Evolutionary conservation across 208 protist genomes (phyloP).

Genomic region (Leishmania tropica): DNA sequence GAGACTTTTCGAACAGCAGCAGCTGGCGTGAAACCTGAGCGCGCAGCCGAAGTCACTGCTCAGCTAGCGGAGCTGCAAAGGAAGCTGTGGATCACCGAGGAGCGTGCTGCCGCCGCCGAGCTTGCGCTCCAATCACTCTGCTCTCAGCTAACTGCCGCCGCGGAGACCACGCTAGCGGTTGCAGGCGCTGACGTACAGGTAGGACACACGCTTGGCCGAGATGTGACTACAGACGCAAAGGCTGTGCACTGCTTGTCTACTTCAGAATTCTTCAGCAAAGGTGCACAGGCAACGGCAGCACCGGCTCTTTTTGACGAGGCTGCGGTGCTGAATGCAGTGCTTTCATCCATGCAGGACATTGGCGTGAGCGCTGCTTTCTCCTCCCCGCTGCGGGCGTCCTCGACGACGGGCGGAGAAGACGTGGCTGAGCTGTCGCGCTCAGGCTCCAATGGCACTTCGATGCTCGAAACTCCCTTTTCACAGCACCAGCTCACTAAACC

Average conservation of each 20-base stretch:
- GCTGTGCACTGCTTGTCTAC: not conserved
- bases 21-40: not conserved
- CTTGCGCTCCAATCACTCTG: conserved; percentile 21
- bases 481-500: not conserved
- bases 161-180: not conserved
- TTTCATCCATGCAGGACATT: not conserved
- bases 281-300: not conserved
- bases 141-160: conserved; percentile 9
- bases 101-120: conserved; percentile 20
- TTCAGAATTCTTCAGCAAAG: not conserved
- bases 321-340: not conserved
- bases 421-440: not conserved
- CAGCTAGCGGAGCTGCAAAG: not conserved
- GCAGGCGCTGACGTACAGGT: not conserved
- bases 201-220: no score
- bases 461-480: not conserved
- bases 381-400: not conserved
- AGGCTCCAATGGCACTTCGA: not conserved
- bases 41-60: not conserved
- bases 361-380: not conserved
- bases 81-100: conserved; percentile 17
- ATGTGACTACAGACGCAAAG: not conserved
- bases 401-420: not conserved
- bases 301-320: not conserved
- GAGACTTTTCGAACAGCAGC: not conserved